Base-by-base conservation (phyloP, 169 alveolate genomes). In the Plasmodium vivax region DNA sequence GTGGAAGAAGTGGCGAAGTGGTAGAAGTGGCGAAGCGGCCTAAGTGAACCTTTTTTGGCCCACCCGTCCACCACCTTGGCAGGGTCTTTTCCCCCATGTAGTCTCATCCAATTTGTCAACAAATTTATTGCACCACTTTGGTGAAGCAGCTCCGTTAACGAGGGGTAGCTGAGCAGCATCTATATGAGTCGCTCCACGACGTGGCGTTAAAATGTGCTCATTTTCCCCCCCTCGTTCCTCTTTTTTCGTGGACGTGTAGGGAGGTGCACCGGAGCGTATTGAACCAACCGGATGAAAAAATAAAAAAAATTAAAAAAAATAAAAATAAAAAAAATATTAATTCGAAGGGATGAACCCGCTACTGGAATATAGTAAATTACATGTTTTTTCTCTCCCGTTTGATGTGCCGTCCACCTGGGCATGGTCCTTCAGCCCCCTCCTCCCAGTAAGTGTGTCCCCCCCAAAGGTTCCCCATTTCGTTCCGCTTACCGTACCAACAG, bases 311-410 rank as follows among this genome's bases (percentile, higher is more conserved):
- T 23, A 23, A 23, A 23, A 23, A 23, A 23, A 23, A 23, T 23
- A n/a, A 47, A 51, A 68, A 62, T 12, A 5, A 51, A 23, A 36
- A 68, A 36, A 1, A 82, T 14, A 27, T 54, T n/a, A 80, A 38
- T 45, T 41, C 23, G 34, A 30, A 83, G 45, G 51, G 58, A 83
- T 83, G 92, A 83, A 83, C 72, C 73, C 92, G 12, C 68, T 68
- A 68, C 9, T 83, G 30, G 92, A 83, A 62, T 82, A 82, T 82
- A 82, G 90, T 82, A 82, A 68, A 27, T 27, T 23, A 68, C 38
- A 12, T 9, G 34, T 9, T 23, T 27, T 23, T 62, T 62, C 6
- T 30, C 27, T 68, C 38, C 27, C 19, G 32, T 27, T 9, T 27
- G 2, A 68, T 68, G 38, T 68, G 32, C 38, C 38, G 6, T 23